Conservation (phyloP, 345 rosid species). For the Cardamine chenopodiifolia region DNA sequence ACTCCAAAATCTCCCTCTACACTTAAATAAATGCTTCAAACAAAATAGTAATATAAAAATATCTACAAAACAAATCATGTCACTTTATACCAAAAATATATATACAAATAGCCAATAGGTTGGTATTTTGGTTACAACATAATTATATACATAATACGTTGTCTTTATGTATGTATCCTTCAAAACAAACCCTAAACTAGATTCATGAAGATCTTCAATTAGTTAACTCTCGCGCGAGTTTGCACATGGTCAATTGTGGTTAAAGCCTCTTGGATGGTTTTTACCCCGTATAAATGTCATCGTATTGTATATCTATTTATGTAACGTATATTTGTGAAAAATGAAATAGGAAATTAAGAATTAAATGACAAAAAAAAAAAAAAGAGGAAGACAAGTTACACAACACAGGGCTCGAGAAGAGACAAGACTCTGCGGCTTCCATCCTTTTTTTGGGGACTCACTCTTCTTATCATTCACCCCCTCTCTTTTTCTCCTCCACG, state of each 20-base stretch:
- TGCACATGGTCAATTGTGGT: constrained; percentile 1
- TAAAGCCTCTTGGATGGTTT: constrained; percentile 11
- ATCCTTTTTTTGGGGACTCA: constrained; percentile 46
- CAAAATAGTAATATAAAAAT: neutral
- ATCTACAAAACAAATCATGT: neutral
- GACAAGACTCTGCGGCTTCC: constrained; percentile 44
- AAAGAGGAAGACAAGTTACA: constrained; percentile 27
- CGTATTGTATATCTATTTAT: neutral
- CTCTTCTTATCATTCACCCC: constrained; percentile 47
- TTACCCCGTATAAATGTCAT: neutral
- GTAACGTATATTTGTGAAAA: neutral
- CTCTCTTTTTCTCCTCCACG: constrained; percentile 39
- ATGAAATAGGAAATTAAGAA: neutral
- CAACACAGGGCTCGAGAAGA: constrained; percentile 49
- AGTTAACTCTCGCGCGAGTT: neutral
- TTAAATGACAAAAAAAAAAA: neutral
- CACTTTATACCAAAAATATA: neutral
- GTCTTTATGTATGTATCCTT: neutral
- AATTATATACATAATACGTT: neutral
- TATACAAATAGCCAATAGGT: neutral
- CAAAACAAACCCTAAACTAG: constrained; percentile 20
- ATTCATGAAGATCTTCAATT: neutral
- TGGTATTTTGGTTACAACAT: neutral
- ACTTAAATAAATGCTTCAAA: constrained; percentile 38
- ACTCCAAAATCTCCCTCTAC: constrained; percentile 43